Base-by-base conservation (phyloP, 202 grass and related monocot genomes). In the Digitaria exilis region DNA sequence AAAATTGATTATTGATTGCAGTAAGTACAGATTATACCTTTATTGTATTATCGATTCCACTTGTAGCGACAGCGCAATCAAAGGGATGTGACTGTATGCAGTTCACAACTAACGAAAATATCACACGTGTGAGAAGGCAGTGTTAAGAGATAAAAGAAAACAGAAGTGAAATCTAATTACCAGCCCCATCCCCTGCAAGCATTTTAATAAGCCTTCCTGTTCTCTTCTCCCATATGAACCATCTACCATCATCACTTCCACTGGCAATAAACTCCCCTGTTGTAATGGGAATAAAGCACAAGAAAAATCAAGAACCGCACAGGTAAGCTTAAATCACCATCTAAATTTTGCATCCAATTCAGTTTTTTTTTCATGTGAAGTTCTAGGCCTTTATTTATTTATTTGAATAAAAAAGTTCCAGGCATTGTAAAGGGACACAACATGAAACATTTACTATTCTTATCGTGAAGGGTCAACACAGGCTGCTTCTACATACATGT, bases 151-250 rank as follows among this genome's bases (percentile, higher is more conserved):
- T 58, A 87, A 46, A n/a, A 16, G 34, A 39, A 79, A 6, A 89
- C 43, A 18, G 75, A 44, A 77, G 13, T 13, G 26, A 81, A 86
- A 46, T 70, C 44, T 5, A 88, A 66, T 88, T 94, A 99, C 96
- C 96, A 84, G 96, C 56, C 45, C 69, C 81, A 91, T 99, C 96
- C 77, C 93, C 96, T 68, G 85, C 24, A 89, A 99, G 96, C 96
- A 99, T 96, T 91, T 92, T 99, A 86, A 99, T 61, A 70, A 99
- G 84, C 60, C 93, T 92, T 85, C 96, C 96, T 82, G 96, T 94
- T 94, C 66, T 91, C 84, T 94, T 99, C 65, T 99, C 96, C 96
- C 96, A 99, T 86, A 99, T 99, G 87, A 96, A 96, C 96, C 96
- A 99, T 71, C 87, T 99, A 65, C 93, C 96, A 89, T 99, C 96